A percentile compares a stretch with the other conserved stretches of the same genome.
These are phyloP conservation scores for Rubroboletus satanas DNA, from an alignment of 768 basidiomycete genomes.

Conservation along the genomic window DNA sequence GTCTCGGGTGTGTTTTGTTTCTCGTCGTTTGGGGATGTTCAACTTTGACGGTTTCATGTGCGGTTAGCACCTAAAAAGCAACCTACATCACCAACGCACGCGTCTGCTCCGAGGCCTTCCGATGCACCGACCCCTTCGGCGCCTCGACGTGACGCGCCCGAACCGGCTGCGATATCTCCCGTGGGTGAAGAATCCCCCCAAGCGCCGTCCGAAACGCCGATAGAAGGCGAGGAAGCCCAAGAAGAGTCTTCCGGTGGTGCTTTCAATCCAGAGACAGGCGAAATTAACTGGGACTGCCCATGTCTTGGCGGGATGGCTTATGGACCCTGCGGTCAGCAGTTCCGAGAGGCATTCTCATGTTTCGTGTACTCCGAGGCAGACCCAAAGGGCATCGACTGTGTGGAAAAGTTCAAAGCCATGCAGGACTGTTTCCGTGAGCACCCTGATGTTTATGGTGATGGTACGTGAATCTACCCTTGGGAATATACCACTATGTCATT, in stretches of 20 bases:
- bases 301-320: conserved; percentile 99
- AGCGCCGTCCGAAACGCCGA: conserved; percentile 1
- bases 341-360: conserved; percentile 94
- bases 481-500: conserved; percentile 2
- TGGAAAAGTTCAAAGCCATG: conserved; percentile 97
- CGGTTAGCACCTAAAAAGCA: conserved; percentile 21
- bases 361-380: conserved; percentile 93
- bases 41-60: background rate
- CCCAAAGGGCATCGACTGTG: conserved; percentile 96
- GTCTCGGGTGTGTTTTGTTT: conserved; percentile 23
- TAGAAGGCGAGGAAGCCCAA: conserved; percentile 25
- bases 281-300: conserved; percentile 99
- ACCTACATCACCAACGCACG: background rate
- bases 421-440: conserved; percentile 96
- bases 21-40: background rate
- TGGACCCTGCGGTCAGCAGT: conserved; percentile 91
- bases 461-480: conserved; percentile 43
- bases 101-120: conserved; percentile 7
- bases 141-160: conserved; percentile 19
- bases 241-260: conserved; percentile 47
- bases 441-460: conserved; percentile 93
- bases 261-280: conserved; percentile 93
- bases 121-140: conserved; percentile 18
- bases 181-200: conserved; percentile 10
- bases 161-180: background rate